Base-by-base conservation (phyloP, 345 rosid genomes). In the Carallia brachiata region DNA sequence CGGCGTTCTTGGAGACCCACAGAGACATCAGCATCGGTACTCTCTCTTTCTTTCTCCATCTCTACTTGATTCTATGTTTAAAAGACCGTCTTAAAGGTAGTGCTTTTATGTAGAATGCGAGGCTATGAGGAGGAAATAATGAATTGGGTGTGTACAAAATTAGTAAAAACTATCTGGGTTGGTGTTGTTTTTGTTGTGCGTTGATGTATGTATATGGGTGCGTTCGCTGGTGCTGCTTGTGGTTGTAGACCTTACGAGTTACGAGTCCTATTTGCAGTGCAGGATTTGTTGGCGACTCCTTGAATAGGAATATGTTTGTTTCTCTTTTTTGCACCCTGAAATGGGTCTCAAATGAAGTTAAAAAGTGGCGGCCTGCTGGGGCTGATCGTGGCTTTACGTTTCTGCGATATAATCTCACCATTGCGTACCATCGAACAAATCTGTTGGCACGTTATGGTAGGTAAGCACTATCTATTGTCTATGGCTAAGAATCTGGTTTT, bases 351-450 rank as follows among this genome's bases (percentile, higher is more conserved):
- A 65, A 80, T 73, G 92, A 85, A 30, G 73, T 92, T 70, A 92
- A 87, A 79, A 95, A 95, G 83, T 95, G 97, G 99, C 88, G 99
- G 1, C 97, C 97, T 7, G 92, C 75, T 0, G 91, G 93, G 72
- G 97, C 97, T 3, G 97, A 95, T 82, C 92, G 97, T 27, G 99
- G 97, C n/a, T 92, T 87, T 73, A 92, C 96, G 0, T 92, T 90
- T 82, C 77, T 84, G 77, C 78, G 34, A 6, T 88, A 90, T 72
- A 95, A 95, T 79, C 86, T 95, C 18, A 95, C 97, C 19, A 83
- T 95, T 77, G 92, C 99, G 0, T 95, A 95, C 71, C 99, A 95
- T 72, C 83, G 97, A 66, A 95, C 99, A 1, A 95, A 90, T 85
- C 96, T 95, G 23, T 76, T 92, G 83, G 96, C 86, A 5, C 96